phyloP scores from a whole-genome alignment of 2,329 filamentous ascomycete genomes.

The Escovopsis sp. region DNA sequence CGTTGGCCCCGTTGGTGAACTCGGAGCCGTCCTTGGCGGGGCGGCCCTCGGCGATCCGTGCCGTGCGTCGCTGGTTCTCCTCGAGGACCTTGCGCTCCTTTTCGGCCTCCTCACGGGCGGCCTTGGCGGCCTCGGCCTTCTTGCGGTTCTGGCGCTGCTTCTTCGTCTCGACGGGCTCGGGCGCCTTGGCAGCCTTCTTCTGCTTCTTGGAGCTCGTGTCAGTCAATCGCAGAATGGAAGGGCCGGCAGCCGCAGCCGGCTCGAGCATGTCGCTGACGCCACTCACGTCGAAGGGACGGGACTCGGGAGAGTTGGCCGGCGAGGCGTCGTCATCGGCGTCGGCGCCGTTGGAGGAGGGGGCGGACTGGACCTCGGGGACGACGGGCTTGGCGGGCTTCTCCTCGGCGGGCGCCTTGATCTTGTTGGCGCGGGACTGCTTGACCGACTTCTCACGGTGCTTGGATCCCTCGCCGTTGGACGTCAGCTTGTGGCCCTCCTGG shows the following conservation, averaged over 20 bases:
- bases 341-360: slow-evolving; percentile 56
- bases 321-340: slow-evolving; percentile 74
- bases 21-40: slow-evolving; percentile 66
- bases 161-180: slow-evolving; percentile 67
- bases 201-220: slow-evolving; percentile 49
- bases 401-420: slow-evolving; percentile 27
- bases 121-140: slow-evolving; percentile 73
- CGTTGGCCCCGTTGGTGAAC: slow-evolving; percentile 33
- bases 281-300: slow-evolving; percentile 40
- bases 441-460: slow-evolving; percentile 56
- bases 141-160: slow-evolving; percentile 88
- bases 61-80: slow-evolving; percentile 72
- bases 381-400: slow-evolving; percentile 34
- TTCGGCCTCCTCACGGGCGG: slow-evolving; percentile 62
- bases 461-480: slow-evolving; percentile 35
- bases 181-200: slow-evolving; percentile 45
- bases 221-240: slow-evolving; percentile 66
- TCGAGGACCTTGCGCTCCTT: slow-evolving; percentile 58
- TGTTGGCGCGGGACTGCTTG: slow-evolving; percentile 51
- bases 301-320: slow-evolving; percentile 29
- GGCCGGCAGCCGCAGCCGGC: slow-evolving; percentile 45
- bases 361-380: slow-evolving; percentile 1
- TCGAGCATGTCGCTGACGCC: slow-evolving; percentile 91
- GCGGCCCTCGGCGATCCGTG: slow-evolving; percentile 69
- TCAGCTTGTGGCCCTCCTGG: slow-evolving; percentile 53